Evolutionary conservation across 306 rosid genomes (phyloP).

Genomic region (Potentilla sterilis): DNA sequence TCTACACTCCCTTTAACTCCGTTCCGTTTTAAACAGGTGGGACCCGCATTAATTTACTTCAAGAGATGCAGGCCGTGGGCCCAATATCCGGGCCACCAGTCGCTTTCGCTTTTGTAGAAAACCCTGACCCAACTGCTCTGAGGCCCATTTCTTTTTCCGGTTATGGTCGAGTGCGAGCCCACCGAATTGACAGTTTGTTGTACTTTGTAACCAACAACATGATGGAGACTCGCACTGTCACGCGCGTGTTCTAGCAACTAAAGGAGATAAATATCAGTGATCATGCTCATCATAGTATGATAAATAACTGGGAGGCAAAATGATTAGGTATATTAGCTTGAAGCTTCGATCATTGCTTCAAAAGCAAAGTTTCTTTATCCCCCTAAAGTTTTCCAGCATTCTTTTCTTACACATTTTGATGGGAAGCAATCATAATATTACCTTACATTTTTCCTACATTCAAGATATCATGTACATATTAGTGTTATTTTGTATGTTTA

Average conservation of each 20-base stretch:
- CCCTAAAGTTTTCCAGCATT: not conserved
- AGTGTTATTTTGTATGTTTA: too few species aligned
- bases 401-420: not conserved
- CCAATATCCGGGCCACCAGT: not conserved
- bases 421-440: not conserved
- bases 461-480: too few species aligned
- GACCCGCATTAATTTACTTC: not conserved
- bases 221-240: not conserved
- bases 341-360: not conserved
- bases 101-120: not conserved
- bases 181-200: not conserved
- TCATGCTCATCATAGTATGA: not conserved
- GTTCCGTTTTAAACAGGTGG: not conserved
- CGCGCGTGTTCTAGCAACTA: not conserved
- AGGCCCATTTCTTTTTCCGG: not conserved
- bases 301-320: conserved; percentile 13
- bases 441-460: too few species aligned
- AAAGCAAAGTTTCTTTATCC: conserved; percentile 4
- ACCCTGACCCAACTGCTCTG: not conserved
- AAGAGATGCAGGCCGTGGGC: not conserved
- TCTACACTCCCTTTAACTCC: not conserved
- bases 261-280: not conserved
- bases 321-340: not conserved
- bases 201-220: not conserved
- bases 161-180: not conserved